Evolutionary conservation across 257 asterid species (phyloP), one percentile per base, ranked within the genome.

Genomic region (Prunella vulgaris): DNA sequence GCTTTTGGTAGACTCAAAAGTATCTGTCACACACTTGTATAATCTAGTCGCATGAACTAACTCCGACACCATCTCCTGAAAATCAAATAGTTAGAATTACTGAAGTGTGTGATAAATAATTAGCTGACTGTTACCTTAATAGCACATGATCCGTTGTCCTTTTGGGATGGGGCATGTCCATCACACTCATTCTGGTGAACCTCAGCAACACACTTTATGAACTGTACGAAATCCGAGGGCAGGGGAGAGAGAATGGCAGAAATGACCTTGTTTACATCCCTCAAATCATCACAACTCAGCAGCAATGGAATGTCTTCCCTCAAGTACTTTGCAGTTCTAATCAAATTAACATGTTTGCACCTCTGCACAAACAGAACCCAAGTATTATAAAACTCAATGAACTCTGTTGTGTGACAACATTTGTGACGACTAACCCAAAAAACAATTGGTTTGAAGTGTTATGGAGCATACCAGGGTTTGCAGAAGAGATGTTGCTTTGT

Each of bases 281-380:
- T 80, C 27, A 84, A 60, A 33, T 70, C 56, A n/a, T 80, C 78
- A n/a, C 86, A 83, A 44, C 76, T 73, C 53, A 88, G 63, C 7
- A 88, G 74, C 69, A 75, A 15, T 0, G 87, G 89, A 65, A 82
- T 84, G 32, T 84, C 91, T 61, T 80, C 89, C 48, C 46, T 73
- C 65, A 87, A 76, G 76, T 76, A 82, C 78, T 78, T 81, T 13
- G 86, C 86, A 64, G 69, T 71, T 66, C 68, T 72, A 71, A 71
- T 68, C 95, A 92, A 88, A 63, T 87, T 76, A 71, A 84, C 93
- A 18, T 84, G 85, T 70, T 83, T 86, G 70, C 93, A 88, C 81
- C 89, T 84, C 90, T 88, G 83, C 76, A n/a, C 64, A 68, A 57
- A 46, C 18, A 1, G 52, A 44, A 44, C 0, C 17, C 3, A 42